Evolutionary conservation across 2,329 filamentous ascomycete species (phyloP), one percentile per base, ranked within the genome.

Genomic region (Amylocarpus encephaloides): DNA sequence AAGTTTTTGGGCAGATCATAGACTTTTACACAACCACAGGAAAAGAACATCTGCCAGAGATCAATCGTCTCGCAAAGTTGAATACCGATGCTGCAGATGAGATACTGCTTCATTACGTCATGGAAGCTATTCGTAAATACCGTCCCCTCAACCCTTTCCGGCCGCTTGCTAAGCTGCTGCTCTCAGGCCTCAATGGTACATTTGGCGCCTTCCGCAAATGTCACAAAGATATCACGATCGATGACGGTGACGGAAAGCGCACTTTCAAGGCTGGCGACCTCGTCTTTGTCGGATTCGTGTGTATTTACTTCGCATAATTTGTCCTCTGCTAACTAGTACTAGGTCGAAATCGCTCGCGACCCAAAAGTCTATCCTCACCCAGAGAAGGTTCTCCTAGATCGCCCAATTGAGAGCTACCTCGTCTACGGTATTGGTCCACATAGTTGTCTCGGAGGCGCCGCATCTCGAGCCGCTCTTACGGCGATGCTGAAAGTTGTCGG

Each of bases 1-100:
- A 86, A 62, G 74, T 84, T 59, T 88, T 88, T 62, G 82, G 83
- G 2, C 83, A 86, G 68, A 74, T 83, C 1, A 73, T 88, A 15
- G 84, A 89, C 64, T 88, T 78, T 68, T 88, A 85, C 63, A 73
- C 88, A 7, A 76, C 77, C 0, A 70, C 75, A 2, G 67, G 76
- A 26, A 76, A 79, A 59, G 67, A 72, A 50, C 72, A 87, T 61
- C 67, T 85, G 1, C 70, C 76, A 0, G 78, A 81, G 41, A 75
- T 90, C 49, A 74, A 82, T 57, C 70, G 70, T 18, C 69, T 85
- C 15, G 80, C 86, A 33, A 70, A 73, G 36, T 64, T 75, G 34
- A 71, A 80, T 2, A 69, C 74, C 0, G 70, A 70, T 1, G 77
- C 81, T 54, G 76, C 74, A 0, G 82, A 88, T 52, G 72, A 79